A percentile compares a stretch with the other conserved stretches of the same genome.
phyloP scores from a whole-genome alignment of 2,329 filamentous ascomycete genomes.

The Colletotrichum eleusines region DNA sequence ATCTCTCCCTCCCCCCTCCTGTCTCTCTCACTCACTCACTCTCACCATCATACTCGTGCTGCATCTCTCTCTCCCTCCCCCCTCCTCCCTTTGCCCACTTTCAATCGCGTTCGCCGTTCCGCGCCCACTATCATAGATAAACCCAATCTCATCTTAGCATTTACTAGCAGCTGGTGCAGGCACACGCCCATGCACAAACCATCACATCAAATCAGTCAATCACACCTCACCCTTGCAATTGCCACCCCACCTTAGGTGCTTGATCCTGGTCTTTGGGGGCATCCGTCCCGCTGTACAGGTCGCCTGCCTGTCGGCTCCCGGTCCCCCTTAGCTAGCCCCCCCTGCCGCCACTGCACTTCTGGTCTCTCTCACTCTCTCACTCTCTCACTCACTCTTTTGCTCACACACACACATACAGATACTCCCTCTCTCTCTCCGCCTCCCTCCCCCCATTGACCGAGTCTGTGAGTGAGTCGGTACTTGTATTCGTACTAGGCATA shows the following conservation, averaged over 20 bases:
- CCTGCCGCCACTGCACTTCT: neutral
- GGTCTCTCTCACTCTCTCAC: neutral
- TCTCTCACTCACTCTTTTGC: neutral
- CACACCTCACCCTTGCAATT: neutral
- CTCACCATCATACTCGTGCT: too few species aligned
- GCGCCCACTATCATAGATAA: neutral
- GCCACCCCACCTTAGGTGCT: neutral
- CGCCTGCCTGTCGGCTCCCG: neutral
- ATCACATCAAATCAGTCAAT: neutral
- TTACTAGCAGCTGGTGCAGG: neutral
- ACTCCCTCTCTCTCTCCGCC: too few species aligned
- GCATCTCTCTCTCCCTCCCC: neutral
- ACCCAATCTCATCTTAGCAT: conserved; percentile 8
- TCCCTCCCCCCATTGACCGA: too few species aligned
- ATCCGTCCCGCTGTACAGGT: conserved; percentile 24
- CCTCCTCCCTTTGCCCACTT: neutral
- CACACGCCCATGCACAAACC: neutral
- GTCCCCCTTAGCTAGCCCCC: neutral
- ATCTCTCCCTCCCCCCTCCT: neutral
- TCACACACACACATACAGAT: too few species aligned
- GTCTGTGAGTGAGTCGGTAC: too few species aligned
- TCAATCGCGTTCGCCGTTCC: neutral
- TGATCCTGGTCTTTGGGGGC: neutral
- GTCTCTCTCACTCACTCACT: neutral
- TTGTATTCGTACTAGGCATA: too few species aligned